phyloP scores from a whole-genome alignment of 2,329 filamentous ascomycete species.

The Cladosporium sp. region DNA sequence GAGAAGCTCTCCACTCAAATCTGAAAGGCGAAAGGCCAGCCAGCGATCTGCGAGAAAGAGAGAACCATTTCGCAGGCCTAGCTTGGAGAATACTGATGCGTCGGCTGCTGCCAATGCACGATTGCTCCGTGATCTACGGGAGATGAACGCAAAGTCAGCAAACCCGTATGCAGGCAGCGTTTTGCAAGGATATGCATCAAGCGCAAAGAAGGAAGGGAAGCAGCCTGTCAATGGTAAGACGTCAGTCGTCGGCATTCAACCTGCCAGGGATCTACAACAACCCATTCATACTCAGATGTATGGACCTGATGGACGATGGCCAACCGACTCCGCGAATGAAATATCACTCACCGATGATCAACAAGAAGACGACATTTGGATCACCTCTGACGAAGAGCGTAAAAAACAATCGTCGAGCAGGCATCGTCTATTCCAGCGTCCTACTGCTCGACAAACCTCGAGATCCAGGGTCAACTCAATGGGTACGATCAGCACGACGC shows the following conservation, averaged over 20 bases:
- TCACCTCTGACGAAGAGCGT: slow-evolving; percentile 24
- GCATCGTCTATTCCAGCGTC: slow-evolving; percentile 12
- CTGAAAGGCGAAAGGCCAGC: not conserved
- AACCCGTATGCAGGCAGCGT: slow-evolving; percentile 14
- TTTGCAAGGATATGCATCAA: slow-evolving; percentile 10
- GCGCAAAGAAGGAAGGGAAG: not conserved
- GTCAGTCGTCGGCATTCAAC: too few relatives aligned
- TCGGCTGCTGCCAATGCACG: slow-evolving; percentile 20
- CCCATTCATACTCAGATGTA: not conserved
- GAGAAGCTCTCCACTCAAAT: not conserved
- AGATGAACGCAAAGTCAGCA: slow-evolving; percentile 14
- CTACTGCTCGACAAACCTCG: slow-evolving; percentile 21
- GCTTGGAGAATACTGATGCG: not conserved
- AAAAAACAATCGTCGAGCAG: slow-evolving; percentile 3
- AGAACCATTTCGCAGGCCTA: not conserved
- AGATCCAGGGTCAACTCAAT: slow-evolving; percentile 14
- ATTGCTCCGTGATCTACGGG: slow-evolving; percentile 23
- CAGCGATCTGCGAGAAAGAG: not conserved
- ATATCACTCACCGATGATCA: slow-evolving; percentile 13
- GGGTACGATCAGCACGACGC: slow-evolving; percentile 19
- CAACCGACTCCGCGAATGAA: slow-evolving; percentile 19
- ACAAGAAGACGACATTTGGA: slow-evolving; percentile 28
- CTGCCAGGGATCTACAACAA: not conserved
- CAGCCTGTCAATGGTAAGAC: not conserved
- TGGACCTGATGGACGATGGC: slow-evolving; percentile 15